Conservation (phyloP, 768 basidiomycete genomes). For the Suillus placidus region DNA sequence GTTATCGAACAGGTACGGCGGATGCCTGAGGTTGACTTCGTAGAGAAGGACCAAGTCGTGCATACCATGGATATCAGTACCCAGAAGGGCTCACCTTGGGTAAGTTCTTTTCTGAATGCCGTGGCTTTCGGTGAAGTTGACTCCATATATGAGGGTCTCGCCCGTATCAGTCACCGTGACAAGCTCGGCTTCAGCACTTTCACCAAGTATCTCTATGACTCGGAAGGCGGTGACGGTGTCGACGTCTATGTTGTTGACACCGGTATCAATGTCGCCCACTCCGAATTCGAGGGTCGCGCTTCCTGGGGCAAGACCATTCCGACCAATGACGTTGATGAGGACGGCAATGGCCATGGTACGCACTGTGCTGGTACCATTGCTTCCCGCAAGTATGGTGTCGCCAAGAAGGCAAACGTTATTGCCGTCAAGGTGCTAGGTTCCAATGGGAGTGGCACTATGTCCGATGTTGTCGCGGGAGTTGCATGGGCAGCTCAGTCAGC, state of each 20-base stretch:
- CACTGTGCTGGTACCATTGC: slow-evolving; percentile 97
- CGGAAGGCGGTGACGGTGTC: slow-evolving; percentile 84
- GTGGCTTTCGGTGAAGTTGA: slow-evolving; percentile 16
- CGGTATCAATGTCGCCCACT: slow-evolving; percentile 85
- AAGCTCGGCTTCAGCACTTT: slow-evolving; percentile 82
- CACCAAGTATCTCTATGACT: slow-evolving; percentile 75
- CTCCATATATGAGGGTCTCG: slow-evolving; percentile 70
- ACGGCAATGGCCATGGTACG: slow-evolving; percentile 94
- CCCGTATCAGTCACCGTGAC: slow-evolving; percentile 87
- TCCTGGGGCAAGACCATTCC: slow-evolving; percentile 95
- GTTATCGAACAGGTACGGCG: slow-evolving; percentile 77
- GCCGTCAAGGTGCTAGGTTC: slow-evolving; percentile 95
- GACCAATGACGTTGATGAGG: slow-evolving; percentile 77
- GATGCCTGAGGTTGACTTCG: slow-evolving; percentile 87
- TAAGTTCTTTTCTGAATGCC: slow-evolving; percentile 39
- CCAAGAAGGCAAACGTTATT: slow-evolving; percentile 87
- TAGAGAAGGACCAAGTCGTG: slow-evolving; percentile 96
- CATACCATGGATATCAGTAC: slow-evolving; percentile 49
- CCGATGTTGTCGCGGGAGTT: slow-evolving; percentile 90
- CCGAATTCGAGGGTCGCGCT: slow-evolving; percentile 88
- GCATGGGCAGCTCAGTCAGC: slow-evolving; percentile 69
- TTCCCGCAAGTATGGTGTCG: slow-evolving; percentile 92
- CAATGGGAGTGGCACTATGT: slow-evolving; percentile 93
- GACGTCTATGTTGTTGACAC: slow-evolving; percentile 90
- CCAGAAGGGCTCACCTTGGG: slow-evolving; percentile 86